Conservation (phyloP, 2,329 filamentous ascomycete species). For the Alternaria conjuncta region DNA sequence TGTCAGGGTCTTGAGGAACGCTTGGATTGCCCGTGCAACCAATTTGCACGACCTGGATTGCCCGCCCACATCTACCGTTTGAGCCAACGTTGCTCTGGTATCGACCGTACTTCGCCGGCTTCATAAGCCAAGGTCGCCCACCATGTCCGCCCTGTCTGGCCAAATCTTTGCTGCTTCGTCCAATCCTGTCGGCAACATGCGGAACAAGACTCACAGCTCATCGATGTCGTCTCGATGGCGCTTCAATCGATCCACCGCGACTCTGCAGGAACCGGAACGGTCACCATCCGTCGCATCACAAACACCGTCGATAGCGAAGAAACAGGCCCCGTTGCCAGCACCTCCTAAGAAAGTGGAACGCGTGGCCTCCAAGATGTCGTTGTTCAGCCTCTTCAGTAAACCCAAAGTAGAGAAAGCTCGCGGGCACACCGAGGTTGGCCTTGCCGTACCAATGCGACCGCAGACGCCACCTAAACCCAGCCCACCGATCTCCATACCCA, state of each 20-base stretch:
- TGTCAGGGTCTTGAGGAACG: conserved; percentile 13
- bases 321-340: conserved; percentile 11
- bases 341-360: conserved; percentile 40
- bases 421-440: conserved; percentile 54
- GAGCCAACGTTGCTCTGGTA: conserved; percentile 1
- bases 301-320: conserved; percentile 22
- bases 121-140: conserved; percentile 7
- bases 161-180: conserved; percentile 20
- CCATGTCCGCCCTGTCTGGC: conserved; percentile 23
- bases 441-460: conserved; percentile 45
- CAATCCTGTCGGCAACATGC: conserved; percentile 26
- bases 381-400: conserved; percentile 58
- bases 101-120: conserved; percentile 7
- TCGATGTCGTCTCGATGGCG: conserved; percentile 46
- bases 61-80: conserved; percentile 8
- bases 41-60: conserved; percentile 13
- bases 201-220: conserved; percentile 27
- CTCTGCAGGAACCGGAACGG: conserved; percentile 32
- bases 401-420: conserved; percentile 57
- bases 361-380: conserved; percentile 53
- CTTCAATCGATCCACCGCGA: conserved; percentile 42
- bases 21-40: conserved; percentile 10
- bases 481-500: conserved; percentile 25
- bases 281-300: conserved; percentile 13
- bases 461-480: conserved; percentile 34